These are phyloP conservation scores for Pseudocercospora cruenta DNA, from an alignment of 2,329 filamentous ascomycete genomes.

Conservation along the genomic window DNA sequence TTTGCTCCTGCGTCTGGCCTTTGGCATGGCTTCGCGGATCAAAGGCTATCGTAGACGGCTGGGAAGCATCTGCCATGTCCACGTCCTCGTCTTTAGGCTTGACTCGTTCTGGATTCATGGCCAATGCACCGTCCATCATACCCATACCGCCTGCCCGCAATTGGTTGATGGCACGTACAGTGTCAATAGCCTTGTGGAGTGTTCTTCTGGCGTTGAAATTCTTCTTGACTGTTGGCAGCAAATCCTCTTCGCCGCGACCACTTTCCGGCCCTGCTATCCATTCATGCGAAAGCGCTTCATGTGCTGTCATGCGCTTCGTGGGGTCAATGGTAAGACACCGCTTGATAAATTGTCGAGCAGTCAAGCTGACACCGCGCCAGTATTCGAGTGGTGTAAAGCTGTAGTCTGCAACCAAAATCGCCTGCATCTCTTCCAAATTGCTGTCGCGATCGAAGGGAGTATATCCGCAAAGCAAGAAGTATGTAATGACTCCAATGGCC, in stretches of 20 bases:
- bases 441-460: constrained; percentile 97
- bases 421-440: constrained; percentile 99
- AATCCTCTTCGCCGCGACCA: constrained; percentile 54
- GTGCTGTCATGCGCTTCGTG: constrained; percentile 83
- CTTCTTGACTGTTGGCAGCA: constrained; percentile 69
- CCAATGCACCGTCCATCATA: constrained; percentile 65
- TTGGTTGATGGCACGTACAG: constrained; percentile 70
- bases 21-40: constrained; percentile 62
- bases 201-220: constrained; percentile 70
- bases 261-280: constrained; percentile 64
- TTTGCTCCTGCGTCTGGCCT: constrained; percentile 66
- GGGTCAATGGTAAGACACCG: constrained; percentile 91
- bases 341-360: constrained; percentile 87
- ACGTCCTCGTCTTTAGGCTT: constrained; percentile 36
- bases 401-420: constrained; percentile 95
- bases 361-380: constrained; percentile 88
- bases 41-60: constrained; percentile 44
- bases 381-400: constrained; percentile 92
- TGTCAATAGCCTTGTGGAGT: constrained; percentile 69
- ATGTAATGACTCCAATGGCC: constrained; percentile 98
- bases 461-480: constrained; percentile 96
- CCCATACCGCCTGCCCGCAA: constrained; percentile 61
- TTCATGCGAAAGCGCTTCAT: constrained; percentile 70
- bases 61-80: constrained; percentile 47
- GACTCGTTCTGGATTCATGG: constrained; percentile 54